These are phyloP conservation scores for Fusarium albidum DNA, from an alignment of 2,329 filamentous ascomycete genomes.

Conservation along the genomic window DNA sequence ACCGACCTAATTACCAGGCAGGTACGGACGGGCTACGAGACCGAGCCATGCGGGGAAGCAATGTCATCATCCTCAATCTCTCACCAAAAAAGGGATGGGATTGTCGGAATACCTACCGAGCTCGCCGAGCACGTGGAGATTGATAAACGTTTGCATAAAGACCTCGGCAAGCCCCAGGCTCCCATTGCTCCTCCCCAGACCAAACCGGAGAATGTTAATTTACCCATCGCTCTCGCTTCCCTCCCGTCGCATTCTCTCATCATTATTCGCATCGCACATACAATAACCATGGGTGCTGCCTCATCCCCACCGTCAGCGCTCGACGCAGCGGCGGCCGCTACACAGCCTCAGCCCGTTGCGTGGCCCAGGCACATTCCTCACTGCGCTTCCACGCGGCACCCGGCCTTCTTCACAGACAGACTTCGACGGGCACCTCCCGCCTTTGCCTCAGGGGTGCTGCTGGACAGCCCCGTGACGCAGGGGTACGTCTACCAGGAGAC, in stretches of 20 bases:
- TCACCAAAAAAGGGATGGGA: neutral
- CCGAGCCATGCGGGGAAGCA: constrained; percentile 5
- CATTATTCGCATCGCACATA: neutral
- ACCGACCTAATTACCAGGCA: too few relatives aligned
- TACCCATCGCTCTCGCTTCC: neutral
- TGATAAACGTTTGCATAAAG: neutral
- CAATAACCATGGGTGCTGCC: constrained; percentile 20
- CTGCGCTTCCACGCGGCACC: constrained; percentile 67
- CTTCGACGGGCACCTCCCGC: constrained; percentile 63
- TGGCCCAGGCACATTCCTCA: constrained; percentile 16
- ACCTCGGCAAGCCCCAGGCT: constrained; percentile 28
- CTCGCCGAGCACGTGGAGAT: constrained; percentile 33
- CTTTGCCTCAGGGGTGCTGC: constrained; percentile 24
- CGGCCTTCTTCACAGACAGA: constrained; percentile 77
- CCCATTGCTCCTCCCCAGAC: neutral
- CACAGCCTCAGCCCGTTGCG: constrained; percentile 16
- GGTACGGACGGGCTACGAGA: too few relatives aligned
- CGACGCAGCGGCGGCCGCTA: constrained; percentile 7
- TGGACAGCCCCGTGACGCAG: constrained; percentile 61
- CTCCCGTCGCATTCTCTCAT: neutral
- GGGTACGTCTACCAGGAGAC: constrained; percentile 68
- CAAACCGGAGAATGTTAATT: constrained; percentile 26
- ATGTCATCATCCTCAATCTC: constrained; percentile 2
- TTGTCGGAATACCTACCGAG: constrained; percentile 23
- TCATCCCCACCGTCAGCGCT: constrained; percentile 20